Evolutionary conservation across 2,329 filamentous ascomycete genomes (phyloP).

Genomic region (Stagonosporopsis chrysanthemi): DNA sequence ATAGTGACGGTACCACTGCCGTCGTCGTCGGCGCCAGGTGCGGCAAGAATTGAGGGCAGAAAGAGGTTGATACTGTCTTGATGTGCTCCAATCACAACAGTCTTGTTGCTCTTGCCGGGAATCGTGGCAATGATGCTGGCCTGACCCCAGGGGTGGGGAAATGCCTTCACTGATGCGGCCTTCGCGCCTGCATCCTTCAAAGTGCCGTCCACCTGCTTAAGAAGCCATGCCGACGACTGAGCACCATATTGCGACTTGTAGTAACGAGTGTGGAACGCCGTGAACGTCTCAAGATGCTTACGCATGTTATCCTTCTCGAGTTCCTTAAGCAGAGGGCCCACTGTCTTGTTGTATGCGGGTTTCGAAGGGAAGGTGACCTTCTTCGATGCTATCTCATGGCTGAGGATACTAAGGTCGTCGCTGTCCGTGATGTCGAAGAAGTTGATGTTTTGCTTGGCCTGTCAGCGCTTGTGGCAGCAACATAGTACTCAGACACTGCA

Average conservation of each 20-base stretch:
- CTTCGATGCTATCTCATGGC: slow-evolving; percentile 34
- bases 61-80: slow-evolving; percentile 86
- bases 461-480: background rate
- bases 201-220: slow-evolving; percentile 74
- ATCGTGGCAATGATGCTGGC: slow-evolving; percentile 91
- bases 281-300: slow-evolving; percentile 78
- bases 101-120: slow-evolving; percentile 83
- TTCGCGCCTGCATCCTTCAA: slow-evolving; percentile 75
- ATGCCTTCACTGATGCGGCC: slow-evolving; percentile 73
- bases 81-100: slow-evolving; percentile 87
- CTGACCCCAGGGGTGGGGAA: slow-evolving; percentile 87
- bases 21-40: slow-evolving; percentile 95
- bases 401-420: slow-evolving; percentile 65
- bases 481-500: slow-evolving; percentile 34
- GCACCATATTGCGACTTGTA: slow-evolving; percentile 80
- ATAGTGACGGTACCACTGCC: slow-evolving; percentile 94
- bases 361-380: slow-evolving; percentile 72
- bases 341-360: slow-evolving; percentile 68
- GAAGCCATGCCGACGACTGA: slow-evolving; percentile 87
- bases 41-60: slow-evolving; percentile 80
- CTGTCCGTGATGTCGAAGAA: slow-evolving; percentile 96
- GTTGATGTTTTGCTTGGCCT: slow-evolving; percentile 73
- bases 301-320: slow-evolving; percentile 80
- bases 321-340: slow-evolving; percentile 71
- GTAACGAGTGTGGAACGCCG: slow-evolving; percentile 81